phyloP scores from a whole-genome alignment of 345 rosid species.

The Noccaea bulbosa region DNA sequence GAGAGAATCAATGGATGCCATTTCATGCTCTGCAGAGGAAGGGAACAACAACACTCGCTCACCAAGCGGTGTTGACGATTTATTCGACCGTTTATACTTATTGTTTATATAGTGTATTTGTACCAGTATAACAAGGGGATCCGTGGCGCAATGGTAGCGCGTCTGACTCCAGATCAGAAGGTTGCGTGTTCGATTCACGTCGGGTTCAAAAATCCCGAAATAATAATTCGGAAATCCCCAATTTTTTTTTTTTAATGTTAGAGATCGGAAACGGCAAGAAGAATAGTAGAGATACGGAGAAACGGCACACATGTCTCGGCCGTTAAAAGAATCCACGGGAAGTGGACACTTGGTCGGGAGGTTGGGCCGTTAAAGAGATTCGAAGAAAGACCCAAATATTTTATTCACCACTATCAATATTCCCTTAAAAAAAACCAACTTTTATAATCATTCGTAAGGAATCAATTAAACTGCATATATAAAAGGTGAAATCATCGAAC shows the following conservation, averaged over 20 bases:
- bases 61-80: not conserved
- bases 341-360: conserved; percentile 14
- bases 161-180: conserved; percentile 99
- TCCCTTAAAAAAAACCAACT: not conserved
- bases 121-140: conserved; percentile 10
- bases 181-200: conserved; percentile 99
- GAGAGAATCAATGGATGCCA: conserved; percentile 55
- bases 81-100: not conserved
- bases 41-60: not conserved
- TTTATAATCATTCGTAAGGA: conserved; percentile 15
- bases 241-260: not conserved
- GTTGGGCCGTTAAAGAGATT: conserved; percentile 31
- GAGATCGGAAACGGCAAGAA: not conserved
- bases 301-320: conserved; percentile 19
- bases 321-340: conserved; percentile 10
- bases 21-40: conserved; percentile 35
- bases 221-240: not conserved
- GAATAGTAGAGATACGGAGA: not conserved
- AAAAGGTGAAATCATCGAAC: conserved; percentile 21
- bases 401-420: conserved; percentile 35
- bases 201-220: conserved; percentile 62
- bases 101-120: fast-evolving
- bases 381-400: conserved; percentile 23
- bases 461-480: conserved; percentile 10
- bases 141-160: conserved; percentile 99